Evolutionary conservation across 1,139 yeast genomes (phyloP), one percentile per base, ranked within the genome.

Genomic region (Komagataea norvegica): DNA sequence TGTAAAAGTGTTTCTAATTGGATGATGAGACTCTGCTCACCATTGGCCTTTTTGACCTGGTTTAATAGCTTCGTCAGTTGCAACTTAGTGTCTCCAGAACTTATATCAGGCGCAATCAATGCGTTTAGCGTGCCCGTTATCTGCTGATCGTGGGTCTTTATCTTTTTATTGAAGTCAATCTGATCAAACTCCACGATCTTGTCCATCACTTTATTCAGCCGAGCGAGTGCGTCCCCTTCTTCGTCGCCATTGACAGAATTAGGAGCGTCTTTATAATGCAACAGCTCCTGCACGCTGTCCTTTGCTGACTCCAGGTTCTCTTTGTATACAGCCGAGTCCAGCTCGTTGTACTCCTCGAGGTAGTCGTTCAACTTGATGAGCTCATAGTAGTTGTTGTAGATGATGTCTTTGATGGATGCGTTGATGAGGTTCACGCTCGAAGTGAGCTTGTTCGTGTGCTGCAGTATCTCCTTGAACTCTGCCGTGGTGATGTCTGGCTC

Each of bases 301-400:
- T 27, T 17, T 8, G 13, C 28, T 5, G 15, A 10, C 9, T 29
- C 32, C n/a, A 23, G 20, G 14, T 29, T 25, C 20, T 17, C 8
- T 13, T 34, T 24, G 20, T 21, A 29, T n/a, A 24, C 15, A 2
- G 33, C 16, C 2, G 31, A 6, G 11, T 45, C 44, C 11, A 43
- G 31, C 7, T 49, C 48, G 20, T 59, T 60, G 32, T 62, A 38
- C 28, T 56, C 62, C 36, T 54, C 57, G 31, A 69, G 45, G 17
- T 68, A 62, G 29, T 66, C 67, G 42, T 68, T 68, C 28, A 71
- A 64, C 42, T 68, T 68, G 41, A 70, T 68, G 38, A 72, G 52
- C 42, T 72, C 77, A 49, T 68, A 70, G 55, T 71, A 72, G 45
- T 72, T 70, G 51, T 71, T 72, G 48, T 72, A 71, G 9, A 72